A percentile compares a stretch with the other conserved stretches of the same genome.
Evolutionary conservation across 345 rosid genomes (phyloP).

Genomic region (Citropsis articulata): DNA sequence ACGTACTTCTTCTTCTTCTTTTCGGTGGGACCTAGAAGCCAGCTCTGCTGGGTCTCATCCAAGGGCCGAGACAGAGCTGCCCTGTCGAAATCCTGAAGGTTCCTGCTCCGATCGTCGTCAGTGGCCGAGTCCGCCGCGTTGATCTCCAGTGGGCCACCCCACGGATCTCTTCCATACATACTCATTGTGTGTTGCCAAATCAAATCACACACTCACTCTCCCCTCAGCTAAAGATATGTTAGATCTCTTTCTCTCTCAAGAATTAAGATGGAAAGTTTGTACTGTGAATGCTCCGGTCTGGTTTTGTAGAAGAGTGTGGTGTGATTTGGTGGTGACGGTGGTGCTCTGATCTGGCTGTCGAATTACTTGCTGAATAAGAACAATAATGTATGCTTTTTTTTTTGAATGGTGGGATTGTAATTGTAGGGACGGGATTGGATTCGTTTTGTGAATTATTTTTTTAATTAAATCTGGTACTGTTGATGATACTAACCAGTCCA

Average conservation of each 20-base stretch:
- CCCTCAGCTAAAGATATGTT: neutral
- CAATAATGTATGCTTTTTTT: too few relatives aligned
- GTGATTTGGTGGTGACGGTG: too few relatives aligned
- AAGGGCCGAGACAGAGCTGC: constrained; percentile 81
- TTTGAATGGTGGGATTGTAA: neutral
- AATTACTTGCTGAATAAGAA: too few relatives aligned
- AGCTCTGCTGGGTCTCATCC: constrained; percentile 98
- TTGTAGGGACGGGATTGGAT: neutral
- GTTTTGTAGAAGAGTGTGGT: too few relatives aligned
- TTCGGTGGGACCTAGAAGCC: constrained; percentile 91
- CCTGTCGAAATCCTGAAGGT: constrained; percentile 74
- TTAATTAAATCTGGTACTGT: neutral
- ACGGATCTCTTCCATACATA: constrained; percentile 97
- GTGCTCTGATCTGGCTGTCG: neutral
- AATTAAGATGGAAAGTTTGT: neutral
- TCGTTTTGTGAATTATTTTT: neutral
- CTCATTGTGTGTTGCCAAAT: constrained; percentile 13
- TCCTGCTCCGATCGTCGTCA: constrained; percentile 90
- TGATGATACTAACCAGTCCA: constrained; percentile 23
- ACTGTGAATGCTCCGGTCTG: neutral
- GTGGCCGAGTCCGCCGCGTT: constrained; percentile 93
- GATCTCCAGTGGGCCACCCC: constrained; percentile 98
- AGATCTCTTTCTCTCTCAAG: neutral
- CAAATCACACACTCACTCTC: too few relatives aligned
- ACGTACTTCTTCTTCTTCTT: constrained; percentile 97